Conservation (phyloP, 75 land plant species). For the Azolla pinnata region DNA sequence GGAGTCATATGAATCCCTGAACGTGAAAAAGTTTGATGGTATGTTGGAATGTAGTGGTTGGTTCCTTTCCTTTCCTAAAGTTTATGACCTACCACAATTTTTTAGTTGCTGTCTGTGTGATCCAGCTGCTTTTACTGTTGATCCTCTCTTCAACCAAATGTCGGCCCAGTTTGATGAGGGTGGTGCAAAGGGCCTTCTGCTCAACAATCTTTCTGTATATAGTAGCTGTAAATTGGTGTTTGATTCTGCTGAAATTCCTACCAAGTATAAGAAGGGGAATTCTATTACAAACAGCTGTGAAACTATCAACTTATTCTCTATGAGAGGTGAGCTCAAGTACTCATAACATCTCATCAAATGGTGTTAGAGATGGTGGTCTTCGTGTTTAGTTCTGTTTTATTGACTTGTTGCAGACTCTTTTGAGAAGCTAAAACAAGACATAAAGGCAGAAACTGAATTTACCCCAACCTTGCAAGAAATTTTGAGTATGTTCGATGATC, state of each 20-base stretch:
- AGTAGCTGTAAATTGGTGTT: constrained; percentile 72
- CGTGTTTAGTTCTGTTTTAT: too few species aligned
- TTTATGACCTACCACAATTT: too few species aligned
- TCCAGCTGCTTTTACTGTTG: constrained; percentile 83
- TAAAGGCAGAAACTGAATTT: constrained; percentile 43
- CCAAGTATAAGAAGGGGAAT: constrained; percentile 27
- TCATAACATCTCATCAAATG: too few species aligned
- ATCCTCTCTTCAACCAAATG: constrained; percentile 94
- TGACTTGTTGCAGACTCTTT: constrained; percentile 68
- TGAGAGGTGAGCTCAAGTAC: constrained; percentile 42
- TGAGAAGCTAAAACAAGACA: constrained; percentile 39
- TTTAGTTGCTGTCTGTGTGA: too few species aligned
- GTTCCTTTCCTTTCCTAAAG: not conserved
- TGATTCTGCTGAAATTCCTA: constrained; percentile 81
- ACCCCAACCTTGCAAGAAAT: constrained; percentile 63
- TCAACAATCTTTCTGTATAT: constrained; percentile 80
- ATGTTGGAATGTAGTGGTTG: constrained; percentile 6
- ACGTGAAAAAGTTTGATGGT: constrained; percentile 97
- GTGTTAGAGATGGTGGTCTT: too few species aligned
- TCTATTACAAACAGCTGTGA: constrained; percentile 17
- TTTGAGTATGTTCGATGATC: constrained; percentile 54
- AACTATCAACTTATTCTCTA: constrained; percentile 61
- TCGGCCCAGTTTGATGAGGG: constrained; percentile 99
- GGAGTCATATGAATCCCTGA: constrained; percentile 83
- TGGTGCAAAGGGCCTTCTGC: constrained; percentile 88